Base-by-base conservation (phyloP, 805 yeast genomes). In the Cyberlindnera mrakii region DNA sequence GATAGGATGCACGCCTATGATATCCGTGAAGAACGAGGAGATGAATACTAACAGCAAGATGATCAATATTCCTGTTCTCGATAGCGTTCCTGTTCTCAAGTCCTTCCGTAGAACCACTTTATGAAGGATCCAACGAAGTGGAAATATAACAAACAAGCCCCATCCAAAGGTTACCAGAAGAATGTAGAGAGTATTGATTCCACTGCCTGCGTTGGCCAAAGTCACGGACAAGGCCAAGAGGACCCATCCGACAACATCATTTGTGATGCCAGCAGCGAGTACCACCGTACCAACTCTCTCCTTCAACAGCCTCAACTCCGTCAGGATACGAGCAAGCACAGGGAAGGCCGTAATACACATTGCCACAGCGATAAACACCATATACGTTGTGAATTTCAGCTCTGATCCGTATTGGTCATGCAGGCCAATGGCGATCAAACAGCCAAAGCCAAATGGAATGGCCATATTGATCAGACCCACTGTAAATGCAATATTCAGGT, bases 341-440 rank as follows among this genome's bases (percentile, higher is more conserved):
- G 95, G 95, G 60, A 85, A 81, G 1, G 95, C 95, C 3, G 95
- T 85, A 50, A 85, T 83, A 49, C 91, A 78, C 71, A 85, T 72
- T 3, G 95, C 91, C 11, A 83, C 88, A 3, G 91, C 90, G 40
- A 85, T 80, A 53, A 85, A 85, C 10, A 85, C 85, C 82, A 82
- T 78, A 53, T 72, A 85, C 0, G 88, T 82, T 13, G 90, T 80
- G 57, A 84, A 85, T 42, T 78, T 68, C 30, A 80, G 68, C 6
- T 64, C 60, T 30, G 53, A 61, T 2, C 43, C 47, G 27, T 45
- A 48, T 4, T 41, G 36, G 35, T 40, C 16, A 40, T 45, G 85
- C 27, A 85, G 59, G 0, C 93, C 93, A 19, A 72, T 70, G 1
- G 93, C 72, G 19, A 85, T 72, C 5, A 79, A 77, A 56, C 86